Evolutionary conservation across 225 moss, liverwort and hornwort species (phyloP).

Genomic region (Pleurozium schreberi): DNA sequence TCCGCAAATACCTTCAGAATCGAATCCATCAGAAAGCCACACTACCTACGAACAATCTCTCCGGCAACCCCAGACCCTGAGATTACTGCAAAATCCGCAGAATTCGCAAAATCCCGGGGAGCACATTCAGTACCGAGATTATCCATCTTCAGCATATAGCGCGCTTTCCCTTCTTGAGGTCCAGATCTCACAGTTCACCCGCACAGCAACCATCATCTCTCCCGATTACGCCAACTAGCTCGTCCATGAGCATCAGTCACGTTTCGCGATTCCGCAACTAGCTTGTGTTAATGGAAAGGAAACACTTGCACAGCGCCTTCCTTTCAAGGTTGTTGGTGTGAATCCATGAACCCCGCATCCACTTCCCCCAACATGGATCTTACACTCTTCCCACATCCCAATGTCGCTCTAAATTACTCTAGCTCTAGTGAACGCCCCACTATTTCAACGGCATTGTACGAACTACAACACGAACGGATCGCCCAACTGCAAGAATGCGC

Average conservation of each 20-base stretch:
- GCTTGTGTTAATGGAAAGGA: neutral
- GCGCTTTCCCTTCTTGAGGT: neutral
- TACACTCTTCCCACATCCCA: neutral
- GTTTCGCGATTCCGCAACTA: neutral
- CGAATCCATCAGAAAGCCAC: neutral
- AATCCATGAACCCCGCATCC: slow-evolving; percentile 56
- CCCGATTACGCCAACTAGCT: neutral
- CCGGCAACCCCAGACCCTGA: neutral
- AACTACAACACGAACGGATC: neutral
- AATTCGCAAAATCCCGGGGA: neutral
- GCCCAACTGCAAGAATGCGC: neutral
- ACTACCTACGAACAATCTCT: neutral
- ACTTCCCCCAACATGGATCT: neutral
- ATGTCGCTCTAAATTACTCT: neutral
- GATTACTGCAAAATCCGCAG: neutral
- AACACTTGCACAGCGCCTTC: neutral
- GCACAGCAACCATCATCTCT: neutral
- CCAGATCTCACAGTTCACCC: neutral
- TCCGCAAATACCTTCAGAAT: neutral
- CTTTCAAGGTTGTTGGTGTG: slow-evolving; percentile 66
- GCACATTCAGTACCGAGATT: neutral
- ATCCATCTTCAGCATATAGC: neutral
- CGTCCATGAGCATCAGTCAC: neutral
- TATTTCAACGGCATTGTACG: neutral
- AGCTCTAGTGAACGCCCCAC: neutral